Base-by-base conservation (phyloP, 441 rosid species). In the Populus hybrid region DNA sequence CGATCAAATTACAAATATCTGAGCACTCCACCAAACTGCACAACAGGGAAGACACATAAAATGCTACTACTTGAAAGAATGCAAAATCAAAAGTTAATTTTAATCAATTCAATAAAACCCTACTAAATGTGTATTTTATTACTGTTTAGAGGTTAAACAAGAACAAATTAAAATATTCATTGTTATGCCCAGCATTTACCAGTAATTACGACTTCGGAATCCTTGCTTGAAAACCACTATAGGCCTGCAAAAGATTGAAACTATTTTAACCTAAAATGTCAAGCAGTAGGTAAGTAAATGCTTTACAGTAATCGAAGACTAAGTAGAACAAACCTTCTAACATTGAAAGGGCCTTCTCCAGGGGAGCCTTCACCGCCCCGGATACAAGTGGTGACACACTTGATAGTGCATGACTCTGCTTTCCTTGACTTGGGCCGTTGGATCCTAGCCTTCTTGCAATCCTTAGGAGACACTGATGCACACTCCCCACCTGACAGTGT, bases 11-110 rank as follows among this genome's bases (percentile, higher is more conserved):
- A 82, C 99, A 95, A 10, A 91, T 95, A 77, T 94, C 97, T 0
- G 94, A 94, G 82, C 99, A 95, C 82, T 94, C 98, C 81, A 94
- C 95, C 91, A 94, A 82, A 82, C 98, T 95, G 91, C 86, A 87
- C 26, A n/a, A 42, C 66, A 42, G 20, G 8, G 3, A 26, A 57
- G 20, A 4, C 6, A 3, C 18, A 14, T 12, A 46, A 46, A 12
- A 46, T 14, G 36, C 36, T 34, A 6, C 36, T 34, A 34, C 36
- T 34, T 34, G 26, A 23, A 63, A 8, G 12, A 72, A 42, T 35
- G 26, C 35, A 65, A 35, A 32, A 69, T 32, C 26, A 74, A 38
- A 72, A 16, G 20, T 34, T n/a, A 7, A n/a, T 16, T 8, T 9
- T 1, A 69, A 69, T 6, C 21, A 23, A 36, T 38, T 28, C 2